Percentiles rank a stretch among this genome's conserved stretches.
Conservation (phyloP, 2,329 filamentous ascomycete genomes). For the Calycina marina region DNA sequence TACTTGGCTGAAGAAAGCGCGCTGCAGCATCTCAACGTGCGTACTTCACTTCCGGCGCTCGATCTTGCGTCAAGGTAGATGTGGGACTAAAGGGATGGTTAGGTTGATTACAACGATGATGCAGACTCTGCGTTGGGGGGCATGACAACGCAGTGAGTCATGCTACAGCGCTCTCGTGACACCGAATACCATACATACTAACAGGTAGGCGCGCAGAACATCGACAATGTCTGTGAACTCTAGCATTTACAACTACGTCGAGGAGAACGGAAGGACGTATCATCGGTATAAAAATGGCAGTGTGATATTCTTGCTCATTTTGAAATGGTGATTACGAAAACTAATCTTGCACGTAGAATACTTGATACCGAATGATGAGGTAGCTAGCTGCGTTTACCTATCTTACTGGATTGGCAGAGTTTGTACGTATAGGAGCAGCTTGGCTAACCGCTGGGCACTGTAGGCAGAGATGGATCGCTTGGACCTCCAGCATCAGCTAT, state of each 20-base stretch:
- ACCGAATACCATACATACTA: neutral
- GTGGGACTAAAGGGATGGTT: neutral
- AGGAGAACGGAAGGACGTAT: slow-evolving; percentile 8
- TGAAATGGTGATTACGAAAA: neutral
- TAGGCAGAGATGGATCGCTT: neutral
- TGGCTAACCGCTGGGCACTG: neutral
- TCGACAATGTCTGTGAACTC: neutral
- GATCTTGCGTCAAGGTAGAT: no score
- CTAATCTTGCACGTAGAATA: slow-evolving; percentile 8
- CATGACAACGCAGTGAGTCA: slow-evolving; percentile 1
- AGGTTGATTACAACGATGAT: neutral
- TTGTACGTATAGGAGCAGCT: no score
- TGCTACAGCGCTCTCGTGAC: no score
- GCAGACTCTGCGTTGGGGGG: neutral
- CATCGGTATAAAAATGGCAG: slow-evolving; percentile 10
- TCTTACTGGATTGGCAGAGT: no score
- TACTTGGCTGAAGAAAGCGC: neutral
- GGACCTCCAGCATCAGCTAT: slow-evolving; percentile 15
- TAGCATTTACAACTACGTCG: slow-evolving; percentile 1
- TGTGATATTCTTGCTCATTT: slow-evolving; percentile 2
- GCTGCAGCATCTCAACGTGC: slow-evolving; percentile 1
- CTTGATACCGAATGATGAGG: slow-evolving; percentile 11
- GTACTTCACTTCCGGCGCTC: neutral
- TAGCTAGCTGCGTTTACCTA: no score
- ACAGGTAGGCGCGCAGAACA: neutral